phyloP scores from a whole-genome alignment of 495 filamentous ascomycete genomes.

The Xylona heveae region DNA sequence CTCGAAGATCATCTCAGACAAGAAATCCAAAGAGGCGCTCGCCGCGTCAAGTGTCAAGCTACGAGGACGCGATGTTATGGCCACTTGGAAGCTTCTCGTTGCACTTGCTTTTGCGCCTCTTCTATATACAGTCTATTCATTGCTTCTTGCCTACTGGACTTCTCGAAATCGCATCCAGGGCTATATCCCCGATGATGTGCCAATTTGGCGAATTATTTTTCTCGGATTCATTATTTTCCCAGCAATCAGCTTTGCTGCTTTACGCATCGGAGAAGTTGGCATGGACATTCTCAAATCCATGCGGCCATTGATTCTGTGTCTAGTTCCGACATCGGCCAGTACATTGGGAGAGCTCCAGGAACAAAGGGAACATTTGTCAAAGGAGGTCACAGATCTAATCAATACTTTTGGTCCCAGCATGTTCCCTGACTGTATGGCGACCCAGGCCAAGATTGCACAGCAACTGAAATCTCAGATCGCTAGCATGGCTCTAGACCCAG shows the following conservation, averaged over 20 bases:
- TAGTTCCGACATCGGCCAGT: not conserved
- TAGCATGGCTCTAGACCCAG: too few relatives aligned
- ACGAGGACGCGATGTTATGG: slow-evolving; percentile 82
- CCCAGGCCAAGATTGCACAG: too few relatives aligned
- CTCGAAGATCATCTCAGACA: slow-evolving; percentile 69
- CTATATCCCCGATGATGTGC: not conserved
- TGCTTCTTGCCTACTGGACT: slow-evolving; percentile 36
- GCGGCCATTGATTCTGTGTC: not conserved
- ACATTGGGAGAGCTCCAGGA: not conserved
- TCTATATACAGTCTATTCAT: slow-evolving; percentile 62
- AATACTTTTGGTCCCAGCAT: not conserved
- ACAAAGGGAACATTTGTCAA: not conserved
- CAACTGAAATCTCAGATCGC: too few relatives aligned
- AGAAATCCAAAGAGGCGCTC: slow-evolving; percentile 74
- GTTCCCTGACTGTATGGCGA: not conserved
- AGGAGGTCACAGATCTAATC: not conserved
- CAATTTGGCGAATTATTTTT: not conserved
- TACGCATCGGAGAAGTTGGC: not conserved
- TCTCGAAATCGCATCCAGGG: not conserved
- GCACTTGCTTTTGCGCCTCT: slow-evolving; percentile 69
- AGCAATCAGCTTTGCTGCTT: not conserved
- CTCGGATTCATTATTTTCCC: not conserved
- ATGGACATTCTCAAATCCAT: not conserved
- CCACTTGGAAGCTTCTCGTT: slow-evolving; percentile 93
- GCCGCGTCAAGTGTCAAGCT: slow-evolving; percentile 86